A percentile compares a stretch with the other conserved stretches of the same genome.
Conservation (phyloP, 805 yeast genomes). For the Candida morakotiae region DNA sequence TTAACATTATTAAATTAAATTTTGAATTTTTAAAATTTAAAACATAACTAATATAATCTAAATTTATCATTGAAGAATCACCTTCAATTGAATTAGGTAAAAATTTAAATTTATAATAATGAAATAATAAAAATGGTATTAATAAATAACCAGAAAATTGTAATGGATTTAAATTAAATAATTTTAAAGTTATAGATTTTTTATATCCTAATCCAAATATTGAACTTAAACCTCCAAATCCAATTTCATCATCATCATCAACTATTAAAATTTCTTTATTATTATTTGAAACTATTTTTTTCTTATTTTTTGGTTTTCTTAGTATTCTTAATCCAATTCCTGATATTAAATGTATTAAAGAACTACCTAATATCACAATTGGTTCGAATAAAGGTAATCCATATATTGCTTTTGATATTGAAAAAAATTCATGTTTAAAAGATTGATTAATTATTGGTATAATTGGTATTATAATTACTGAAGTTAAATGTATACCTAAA, state of each 20-base stretch:
- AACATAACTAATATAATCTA: slow-evolving; percentile 48
- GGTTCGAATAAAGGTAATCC: slow-evolving; percentile 51
- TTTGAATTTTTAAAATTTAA: slow-evolving; percentile 9
- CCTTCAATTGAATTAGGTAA: slow-evolving; percentile 58
- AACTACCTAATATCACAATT: slow-evolving; percentile 43
- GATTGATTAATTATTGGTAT: slow-evolving; percentile 30
- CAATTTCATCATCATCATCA: slow-evolving; percentile 42
- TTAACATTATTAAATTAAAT: slow-evolving; percentile 5
- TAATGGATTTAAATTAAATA: slow-evolving; percentile 47
- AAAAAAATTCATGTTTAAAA: slow-evolving; percentile 50
- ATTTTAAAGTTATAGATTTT: slow-evolving; percentile 40
- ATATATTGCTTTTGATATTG: slow-evolving; percentile 59
- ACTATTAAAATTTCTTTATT: slow-evolving; percentile 17
- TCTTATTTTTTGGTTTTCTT: slow-evolving; percentile 19
- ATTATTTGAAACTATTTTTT: slow-evolving; percentile 9
- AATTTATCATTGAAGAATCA: slow-evolving; percentile 53
- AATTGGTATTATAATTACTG: slow-evolving; percentile 54
- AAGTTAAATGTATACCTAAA: slow-evolving; percentile 51
- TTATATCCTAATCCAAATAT: slow-evolving; percentile 52
- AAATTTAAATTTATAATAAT: slow-evolving; percentile 44
- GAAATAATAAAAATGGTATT: slow-evolving; percentile 41
- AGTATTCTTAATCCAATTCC: slow-evolving; percentile 46
- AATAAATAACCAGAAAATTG: slow-evolving; percentile 58
- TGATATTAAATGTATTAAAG: slow-evolving; percentile 45
- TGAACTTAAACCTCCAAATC: slow-evolving; percentile 61